These are phyloP conservation scores for Aeminium ludgeri DNA, from an alignment of 495 filamentous ascomycete genomes.

Conservation along the genomic window DNA sequence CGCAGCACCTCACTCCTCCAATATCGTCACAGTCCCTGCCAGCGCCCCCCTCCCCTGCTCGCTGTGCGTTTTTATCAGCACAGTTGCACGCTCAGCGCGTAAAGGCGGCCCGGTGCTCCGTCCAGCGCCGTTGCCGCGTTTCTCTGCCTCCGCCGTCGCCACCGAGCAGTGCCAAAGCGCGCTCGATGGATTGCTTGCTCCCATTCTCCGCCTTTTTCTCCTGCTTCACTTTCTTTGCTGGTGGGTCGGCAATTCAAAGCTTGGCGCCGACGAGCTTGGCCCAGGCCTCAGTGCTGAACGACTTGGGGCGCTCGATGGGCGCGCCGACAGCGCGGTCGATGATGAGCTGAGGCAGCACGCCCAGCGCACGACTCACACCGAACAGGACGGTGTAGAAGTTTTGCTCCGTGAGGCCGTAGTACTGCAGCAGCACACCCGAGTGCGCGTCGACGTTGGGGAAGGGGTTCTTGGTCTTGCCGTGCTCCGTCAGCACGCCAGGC, in stretches of 20 bases:
- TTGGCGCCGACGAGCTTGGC: slow-evolving; percentile 83
- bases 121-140: too few relatives aligned
- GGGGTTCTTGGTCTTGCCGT: slow-evolving; percentile 98
- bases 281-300: slow-evolving; percentile 97
- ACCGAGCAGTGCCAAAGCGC: slow-evolving; percentile 7
- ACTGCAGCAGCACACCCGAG: slow-evolving; percentile 87
- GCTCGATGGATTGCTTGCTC: slow-evolving; percentile 1
- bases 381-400: slow-evolving; percentile 97
- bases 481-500: slow-evolving; percentile 71
- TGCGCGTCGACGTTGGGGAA: slow-evolving; percentile 92
- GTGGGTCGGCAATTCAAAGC: slow-evolving; percentile 58
- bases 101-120: not conserved
- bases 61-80: too few relatives aligned
- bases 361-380: slow-evolving; percentile 78
- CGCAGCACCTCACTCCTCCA: too few relatives aligned
- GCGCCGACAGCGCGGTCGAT: slow-evolving; percentile 90
- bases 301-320: slow-evolving; percentile 91
- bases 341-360: slow-evolving; percentile 81
- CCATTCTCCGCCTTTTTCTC: not conserved
- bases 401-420: slow-evolving; percentile 92
- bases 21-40: too few relatives aligned
- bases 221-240: slow-evolving; percentile 1
- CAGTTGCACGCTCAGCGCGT: too few relatives aligned
- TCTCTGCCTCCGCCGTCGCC: slow-evolving; percentile 11
- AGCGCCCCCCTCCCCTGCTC: too few relatives aligned